phyloP scores from a whole-genome alignment of 441 rosid species.

The Bocquillonia castaneifolia region DNA sequence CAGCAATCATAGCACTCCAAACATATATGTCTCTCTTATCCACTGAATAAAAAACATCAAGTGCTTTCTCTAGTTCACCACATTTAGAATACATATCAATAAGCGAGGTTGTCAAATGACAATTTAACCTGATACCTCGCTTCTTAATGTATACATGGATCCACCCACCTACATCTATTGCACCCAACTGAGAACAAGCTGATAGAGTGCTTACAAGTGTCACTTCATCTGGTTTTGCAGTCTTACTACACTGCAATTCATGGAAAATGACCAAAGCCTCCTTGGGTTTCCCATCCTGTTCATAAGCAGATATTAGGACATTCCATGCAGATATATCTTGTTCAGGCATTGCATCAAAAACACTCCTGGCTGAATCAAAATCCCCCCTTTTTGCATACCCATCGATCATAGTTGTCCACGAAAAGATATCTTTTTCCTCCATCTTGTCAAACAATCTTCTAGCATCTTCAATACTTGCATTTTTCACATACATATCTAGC shows the following conservation, averaged over 20 bases:
- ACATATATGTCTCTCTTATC: conserved; percentile 58
- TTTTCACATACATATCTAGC: conserved; percentile 64
- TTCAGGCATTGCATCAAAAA: conserved; percentile 50
- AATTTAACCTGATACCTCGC: conserved; percentile 42
- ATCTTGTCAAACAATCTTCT: conserved; percentile 43
- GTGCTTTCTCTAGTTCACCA: conserved; percentile 59
- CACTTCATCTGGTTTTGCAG: conserved; percentile 44
- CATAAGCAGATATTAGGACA: conserved; percentile 62
- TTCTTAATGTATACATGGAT: conserved; percentile 50
- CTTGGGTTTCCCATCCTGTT: conserved; percentile 57
- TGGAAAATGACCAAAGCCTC: conserved; percentile 55
- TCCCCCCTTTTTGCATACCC: conserved; percentile 57
- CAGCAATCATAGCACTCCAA: conserved; percentile 74
- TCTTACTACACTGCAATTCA: conserved; percentile 47
- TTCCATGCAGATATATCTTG: conserved; percentile 62
- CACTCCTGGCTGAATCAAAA: conserved; percentile 41
- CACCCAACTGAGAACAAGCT: conserved; percentile 67
- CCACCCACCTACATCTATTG: conserved; percentile 47
- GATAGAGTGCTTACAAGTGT: conserved; percentile 58
- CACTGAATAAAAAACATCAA: conserved; percentile 49
- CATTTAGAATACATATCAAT: conserved; percentile 77
- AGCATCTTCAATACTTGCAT: conserved; percentile 62
- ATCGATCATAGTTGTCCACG: conserved; percentile 68
- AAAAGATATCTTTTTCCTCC: conserved; percentile 51
- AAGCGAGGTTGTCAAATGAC: conserved; percentile 52